phyloP scores from a whole-genome alignment of 2,329 filamentous ascomycete genomes.

The Claviceps arundinis region DNA sequence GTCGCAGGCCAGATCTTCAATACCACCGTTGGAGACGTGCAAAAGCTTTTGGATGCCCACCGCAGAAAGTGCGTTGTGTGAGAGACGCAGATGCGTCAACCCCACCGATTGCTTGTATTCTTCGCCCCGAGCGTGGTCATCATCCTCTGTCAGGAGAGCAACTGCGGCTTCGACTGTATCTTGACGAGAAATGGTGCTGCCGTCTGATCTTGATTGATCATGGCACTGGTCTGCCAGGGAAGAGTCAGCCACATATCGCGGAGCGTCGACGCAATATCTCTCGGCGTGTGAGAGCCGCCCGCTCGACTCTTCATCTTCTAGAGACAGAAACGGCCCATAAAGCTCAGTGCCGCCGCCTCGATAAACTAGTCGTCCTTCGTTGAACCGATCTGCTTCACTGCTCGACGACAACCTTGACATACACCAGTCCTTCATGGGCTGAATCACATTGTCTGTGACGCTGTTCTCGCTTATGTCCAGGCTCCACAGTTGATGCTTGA shows the following conservation, averaged over 20 bases:
- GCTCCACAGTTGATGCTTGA: slow-evolving; percentile 37
- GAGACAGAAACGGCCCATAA: slow-evolving; percentile 29
- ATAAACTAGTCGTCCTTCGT: slow-evolving; percentile 31
- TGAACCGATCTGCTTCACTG: slow-evolving; percentile 24
- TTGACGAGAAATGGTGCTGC: slow-evolving; percentile 7
- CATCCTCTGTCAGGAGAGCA: slow-evolving; percentile 10
- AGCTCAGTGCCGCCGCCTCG: slow-evolving; percentile 16
- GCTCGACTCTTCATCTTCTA: slow-evolving; percentile 36
- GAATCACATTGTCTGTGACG: slow-evolving; percentile 32
- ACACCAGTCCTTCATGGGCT: slow-evolving; percentile 16
- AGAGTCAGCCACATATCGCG: slow-evolving; percentile 15
- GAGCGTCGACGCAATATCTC: slow-evolving; percentile 36
- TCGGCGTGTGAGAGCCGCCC: slow-evolving; percentile 29
- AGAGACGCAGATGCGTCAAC: slow-evolving; percentile 42
- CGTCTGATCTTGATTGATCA: neutral
- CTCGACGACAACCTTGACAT: slow-evolving; percentile 21
- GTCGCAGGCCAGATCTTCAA: slow-evolving; percentile 42
- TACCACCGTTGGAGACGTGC: slow-evolving; percentile 26
- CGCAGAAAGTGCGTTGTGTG: slow-evolving; percentile 33
- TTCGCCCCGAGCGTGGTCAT: slow-evolving; percentile 5
- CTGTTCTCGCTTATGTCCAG: slow-evolving; percentile 40
- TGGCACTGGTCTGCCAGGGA: neutral
- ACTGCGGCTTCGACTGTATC: slow-evolving; percentile 17
- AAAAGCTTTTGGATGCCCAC: slow-evolving; percentile 31
- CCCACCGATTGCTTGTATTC: slow-evolving; percentile 13